Evolutionary conservation across 139 green algal species (phyloP).

Genomic region (Astrephomene gubernaculifera): DNA sequence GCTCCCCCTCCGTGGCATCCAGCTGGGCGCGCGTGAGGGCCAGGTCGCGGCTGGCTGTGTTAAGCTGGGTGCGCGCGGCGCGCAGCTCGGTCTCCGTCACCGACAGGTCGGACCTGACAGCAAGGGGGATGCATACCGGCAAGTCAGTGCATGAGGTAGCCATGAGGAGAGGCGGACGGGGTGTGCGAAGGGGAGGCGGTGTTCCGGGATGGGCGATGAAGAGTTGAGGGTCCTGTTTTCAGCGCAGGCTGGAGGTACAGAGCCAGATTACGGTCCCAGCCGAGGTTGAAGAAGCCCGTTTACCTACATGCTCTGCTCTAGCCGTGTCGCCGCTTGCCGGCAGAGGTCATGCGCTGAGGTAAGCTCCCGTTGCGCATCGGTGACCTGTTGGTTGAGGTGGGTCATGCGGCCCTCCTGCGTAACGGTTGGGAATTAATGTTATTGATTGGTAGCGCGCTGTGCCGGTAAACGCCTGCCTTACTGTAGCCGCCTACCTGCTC

Average conservation of each 20-base stretch:
- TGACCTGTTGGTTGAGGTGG: neutral
- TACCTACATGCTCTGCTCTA: slow-evolving; percentile 42
- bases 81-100: slow-evolving; percentile 44
- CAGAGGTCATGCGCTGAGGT: neutral
- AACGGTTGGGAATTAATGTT: too few relatives aligned
- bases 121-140: too few relatives aligned
- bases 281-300: too few relatives aligned
- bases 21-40: neutral
- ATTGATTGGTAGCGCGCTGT: neutral
- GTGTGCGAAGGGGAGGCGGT: too few relatives aligned
- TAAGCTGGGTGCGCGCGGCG: slow-evolving; percentile 36
- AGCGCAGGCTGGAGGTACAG: too few relatives aligned
- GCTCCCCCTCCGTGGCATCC: slow-evolving; percentile 48
- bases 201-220: too few relatives aligned
- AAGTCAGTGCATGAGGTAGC: too few relatives aligned
- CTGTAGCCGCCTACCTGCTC: slow-evolving; percentile 12
- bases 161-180: too few relatives aligned
- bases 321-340: neutral
- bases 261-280: too few relatives aligned
- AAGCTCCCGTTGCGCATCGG: slow-evolving; percentile 18
- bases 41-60: slow-evolving; percentile 21
- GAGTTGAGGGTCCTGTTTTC: too few relatives aligned
- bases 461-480: too few relatives aligned
- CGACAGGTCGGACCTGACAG: slow-evolving; percentile 35
- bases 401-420: neutral